Conservation (phyloP, 768 basidiomycete species). For the Neoboletus magnificus region DNA sequence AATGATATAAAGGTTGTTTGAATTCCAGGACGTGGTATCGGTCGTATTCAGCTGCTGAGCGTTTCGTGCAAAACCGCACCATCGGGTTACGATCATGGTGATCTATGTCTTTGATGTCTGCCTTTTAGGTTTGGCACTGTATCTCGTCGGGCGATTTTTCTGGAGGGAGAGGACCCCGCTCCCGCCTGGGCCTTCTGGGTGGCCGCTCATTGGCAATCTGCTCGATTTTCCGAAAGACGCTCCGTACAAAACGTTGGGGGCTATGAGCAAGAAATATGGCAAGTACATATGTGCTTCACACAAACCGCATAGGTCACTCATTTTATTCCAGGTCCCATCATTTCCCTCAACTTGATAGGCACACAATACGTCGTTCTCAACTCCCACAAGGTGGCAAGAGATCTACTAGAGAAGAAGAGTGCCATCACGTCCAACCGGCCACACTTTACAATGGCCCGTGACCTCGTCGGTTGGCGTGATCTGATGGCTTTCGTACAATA, state of each 20-base stretch:
- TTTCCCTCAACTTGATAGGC: slow-evolving; percentile 32
- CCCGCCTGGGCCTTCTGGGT: slow-evolving; percentile 15
- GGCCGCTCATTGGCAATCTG: slow-evolving; percentile 50
- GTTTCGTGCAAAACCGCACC: neutral
- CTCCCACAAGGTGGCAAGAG: slow-evolving; percentile 32
- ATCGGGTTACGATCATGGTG: neutral
- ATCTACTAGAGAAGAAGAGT: slow-evolving; percentile 14
- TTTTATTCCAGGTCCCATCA: slow-evolving; percentile 18
- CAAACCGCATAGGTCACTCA: neutral
- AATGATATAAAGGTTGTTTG: neutral
- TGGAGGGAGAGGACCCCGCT: neutral
- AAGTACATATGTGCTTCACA: slow-evolving; percentile 10
- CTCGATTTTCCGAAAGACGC: slow-evolving; percentile 50
- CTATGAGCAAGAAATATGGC: slow-evolving; percentile 43
- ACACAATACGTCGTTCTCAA: slow-evolving; percentile 49
- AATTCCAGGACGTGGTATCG: too few species aligned
- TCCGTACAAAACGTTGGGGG: slow-evolving; percentile 49
- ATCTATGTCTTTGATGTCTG: neutral
- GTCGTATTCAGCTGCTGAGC: neutral
- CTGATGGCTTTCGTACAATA: slow-evolving; percentile 6
- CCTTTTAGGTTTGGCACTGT: slow-evolving; percentile 12
- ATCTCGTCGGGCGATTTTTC: neutral
- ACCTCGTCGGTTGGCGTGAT: slow-evolving; percentile 14
- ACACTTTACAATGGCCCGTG: slow-evolving; percentile 16
- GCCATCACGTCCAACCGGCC: slow-evolving; percentile 3